Base-by-base conservation (phyloP, 2,329 filamentous ascomycete species). In the Ophiostoma montium region DNA sequence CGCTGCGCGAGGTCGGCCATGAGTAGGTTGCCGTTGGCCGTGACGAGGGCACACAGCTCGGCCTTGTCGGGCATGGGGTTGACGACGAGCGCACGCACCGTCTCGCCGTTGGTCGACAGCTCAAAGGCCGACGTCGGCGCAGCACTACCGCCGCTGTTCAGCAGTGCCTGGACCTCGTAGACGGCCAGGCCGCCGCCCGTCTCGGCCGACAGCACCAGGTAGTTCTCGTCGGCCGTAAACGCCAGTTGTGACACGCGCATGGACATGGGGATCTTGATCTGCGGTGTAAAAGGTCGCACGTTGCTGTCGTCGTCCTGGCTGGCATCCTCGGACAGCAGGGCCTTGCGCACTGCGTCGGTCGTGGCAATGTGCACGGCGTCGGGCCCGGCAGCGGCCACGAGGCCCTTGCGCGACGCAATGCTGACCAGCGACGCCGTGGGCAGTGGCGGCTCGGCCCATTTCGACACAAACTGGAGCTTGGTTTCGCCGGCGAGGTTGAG, bases 211-310 rank as follows among this genome's bases (percentile, higher is more conserved):
- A 95, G 70, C 33, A 95, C 76, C 52, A 98, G 70, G 57, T 84
- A 87, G 57, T 78, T 79, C 61, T 95, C 94, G 59, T 94, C 86
- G n/a, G 86, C 77, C 1, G 87, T 90, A 63, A 98, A 98, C 15
- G 82, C 80, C 18, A 98, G 72, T 63, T 98, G 92, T 11, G 87
- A 94, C 48, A 95, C 76, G 57, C 84, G 80, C 59, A 80, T 75
- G 10, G 84, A 77, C 58, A 94, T 74, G 2, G 80, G 70, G 7
- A 96, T 74, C 52, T 73, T 82, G 47, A 85, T 69, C 61, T 90
- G 79, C 3, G 89, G 84, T 52, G 78, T 69, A 58, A 94, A 94
- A 12, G 72, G 61, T 54, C 83, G 79, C 49, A 83, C 68, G 54
- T 89, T 79, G 52, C 72, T 74, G 53, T 82, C 80, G 30, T 44